Evolutionary conservation across 148 eudicot genomes (phyloP), one percentile per base, ranked within the genome.

Genomic region (Chenopodium formosanum): DNA sequence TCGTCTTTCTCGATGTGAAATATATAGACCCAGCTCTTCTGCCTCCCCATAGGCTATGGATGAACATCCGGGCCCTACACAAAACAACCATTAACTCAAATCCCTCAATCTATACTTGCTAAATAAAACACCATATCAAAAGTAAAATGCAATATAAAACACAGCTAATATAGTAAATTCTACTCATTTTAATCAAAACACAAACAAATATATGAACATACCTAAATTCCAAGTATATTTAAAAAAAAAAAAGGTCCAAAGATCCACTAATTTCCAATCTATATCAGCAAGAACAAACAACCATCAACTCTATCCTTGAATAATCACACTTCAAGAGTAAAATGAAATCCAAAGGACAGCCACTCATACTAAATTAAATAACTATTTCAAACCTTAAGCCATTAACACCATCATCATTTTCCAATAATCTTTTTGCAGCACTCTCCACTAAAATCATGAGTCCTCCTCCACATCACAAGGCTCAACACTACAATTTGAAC

Each of bases 21-120:
- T 23, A 23, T 23, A 23, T 52, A 98, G 99, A 31, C 99, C 99
- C 72, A 96, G 82, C 88, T 96, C 99, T 86, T 96, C 97, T 60
- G 97, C 97, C 83, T 90, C 89, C 29, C 99, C 99, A 86, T 34
- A 92, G 29, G 95, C 97, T 84, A 96, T 90, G 19, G 99, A 94
- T 52, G 99, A 96, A 89, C 99, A 96, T 79, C 99, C 98, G 78
- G 99, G 99, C 79, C 98, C 98, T 96, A 79, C 75, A 86, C 68
- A 80, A 56, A 73, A 32, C 56, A 80, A 32, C 71, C 52, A 77
- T 74, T 50, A 47, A 37, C n/a, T 71, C 67, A 79, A 71, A 78
- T 12, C 52, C 8, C 4, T 23, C 25, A 69, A 46, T 44, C 75
- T 32, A 69, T 22, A 20, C 7, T 67, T 27, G 4, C 44, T 40